A percentile compares a stretch with the other conserved stretches of the same genome.
phyloP scores from a whole-genome alignment of 805 yeast genomes.

The Wickerhamomyces tratensis region DNA sequence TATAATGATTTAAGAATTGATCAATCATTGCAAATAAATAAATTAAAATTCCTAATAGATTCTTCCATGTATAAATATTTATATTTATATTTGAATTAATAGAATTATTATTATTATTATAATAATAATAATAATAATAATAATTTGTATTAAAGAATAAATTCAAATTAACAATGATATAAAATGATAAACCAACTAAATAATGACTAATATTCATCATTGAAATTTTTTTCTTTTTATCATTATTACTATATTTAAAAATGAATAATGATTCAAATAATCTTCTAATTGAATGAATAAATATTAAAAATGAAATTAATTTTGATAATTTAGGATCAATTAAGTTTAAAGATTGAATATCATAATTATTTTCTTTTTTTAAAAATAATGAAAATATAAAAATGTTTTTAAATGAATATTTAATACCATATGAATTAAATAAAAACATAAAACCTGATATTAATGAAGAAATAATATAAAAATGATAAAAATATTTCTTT shows the following conservation, averaged over 20 bases:
- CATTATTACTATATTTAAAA: slow-evolving; percentile 28
- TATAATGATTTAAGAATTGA: slow-evolving; percentile 28
- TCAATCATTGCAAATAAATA: slow-evolving; percentile 27
- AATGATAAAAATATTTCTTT: slow-evolving; percentile 30
- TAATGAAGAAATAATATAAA: slow-evolving; percentile 37
- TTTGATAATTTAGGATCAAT: slow-evolving; percentile 11
- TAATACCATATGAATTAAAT: slow-evolving; percentile 1
- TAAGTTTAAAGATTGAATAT: slow-evolving; percentile 1
- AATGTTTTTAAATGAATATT: slow-evolving; percentile 4
- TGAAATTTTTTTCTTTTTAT: slow-evolving; percentile 19
- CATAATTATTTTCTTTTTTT: neutral
- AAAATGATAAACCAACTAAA: slow-evolving; percentile 52
- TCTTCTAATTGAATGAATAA: slow-evolving; percentile 49
- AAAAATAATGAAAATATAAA: neutral
- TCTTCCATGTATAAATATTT: neutral
- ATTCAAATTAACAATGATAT: slow-evolving; percentile 36
- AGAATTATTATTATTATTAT: too few species aligned
- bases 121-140: neutral
- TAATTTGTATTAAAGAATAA: slow-evolving; percentile 19
- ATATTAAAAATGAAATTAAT: slow-evolving; percentile 14
- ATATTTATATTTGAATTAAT: slow-evolving; percentile 2
- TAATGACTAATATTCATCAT: slow-evolving; percentile 62
- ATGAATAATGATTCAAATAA: slow-evolving; percentile 42
- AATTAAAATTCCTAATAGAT: slow-evolving; percentile 4
- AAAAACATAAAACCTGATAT: slow-evolving; percentile 18